Evolutionary conservation across 176 grass and related monocot genomes (phyloP).

Genomic region (Stipa capillata): DNA sequence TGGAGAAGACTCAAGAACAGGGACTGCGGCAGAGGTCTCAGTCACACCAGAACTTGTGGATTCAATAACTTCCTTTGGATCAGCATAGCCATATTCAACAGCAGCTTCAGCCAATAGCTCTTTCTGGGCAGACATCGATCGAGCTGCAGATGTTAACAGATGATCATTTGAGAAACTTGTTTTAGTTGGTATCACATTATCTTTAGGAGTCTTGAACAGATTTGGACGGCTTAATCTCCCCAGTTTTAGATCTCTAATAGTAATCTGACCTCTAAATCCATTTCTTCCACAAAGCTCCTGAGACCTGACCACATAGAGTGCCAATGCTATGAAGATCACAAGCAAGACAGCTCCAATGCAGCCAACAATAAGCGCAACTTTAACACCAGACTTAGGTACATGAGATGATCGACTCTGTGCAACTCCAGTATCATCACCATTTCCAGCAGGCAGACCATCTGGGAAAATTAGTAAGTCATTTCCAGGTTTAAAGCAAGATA

Average conservation of each 20-base stretch:
- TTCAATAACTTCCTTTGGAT: conserved; percentile 47
- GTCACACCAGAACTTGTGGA: conserved; percentile 27
- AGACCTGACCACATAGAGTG: conserved; percentile 68
- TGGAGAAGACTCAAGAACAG: conserved; percentile 35
- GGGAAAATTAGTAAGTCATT: conserved; percentile 69
- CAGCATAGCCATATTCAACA: conserved; percentile 61
- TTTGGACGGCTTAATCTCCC: conserved; percentile 52
- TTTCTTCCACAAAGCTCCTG: conserved; percentile 84
- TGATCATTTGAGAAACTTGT: conserved; percentile 93
- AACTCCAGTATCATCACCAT: conserved; percentile 21
- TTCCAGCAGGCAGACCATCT: conserved; percentile 52
- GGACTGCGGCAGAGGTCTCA: conserved; percentile 33
- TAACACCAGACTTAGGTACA: conserved; percentile 48
- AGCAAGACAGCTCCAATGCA: conserved; percentile 67
- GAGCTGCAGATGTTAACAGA: conserved; percentile 58
- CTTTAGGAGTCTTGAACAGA: conserved; percentile 54
- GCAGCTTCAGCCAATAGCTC: conserved; percentile 66
- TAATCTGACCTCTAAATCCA: conserved; percentile 45
- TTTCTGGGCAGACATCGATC: conserved; percentile 83
- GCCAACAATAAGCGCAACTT: conserved; percentile 69
- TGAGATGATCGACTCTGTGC: conserved; percentile 18
- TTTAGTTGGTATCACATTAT: conserved; percentile 65
- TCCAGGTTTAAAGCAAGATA: conserved; percentile 78
- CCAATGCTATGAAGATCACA: conserved; percentile 60
- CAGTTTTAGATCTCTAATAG: conserved; percentile 64